These are phyloP conservation scores for Elasticomyces elasticus DNA, from an alignment of 495 filamentous ascomycete genomes.

Conservation along the genomic window DNA sequence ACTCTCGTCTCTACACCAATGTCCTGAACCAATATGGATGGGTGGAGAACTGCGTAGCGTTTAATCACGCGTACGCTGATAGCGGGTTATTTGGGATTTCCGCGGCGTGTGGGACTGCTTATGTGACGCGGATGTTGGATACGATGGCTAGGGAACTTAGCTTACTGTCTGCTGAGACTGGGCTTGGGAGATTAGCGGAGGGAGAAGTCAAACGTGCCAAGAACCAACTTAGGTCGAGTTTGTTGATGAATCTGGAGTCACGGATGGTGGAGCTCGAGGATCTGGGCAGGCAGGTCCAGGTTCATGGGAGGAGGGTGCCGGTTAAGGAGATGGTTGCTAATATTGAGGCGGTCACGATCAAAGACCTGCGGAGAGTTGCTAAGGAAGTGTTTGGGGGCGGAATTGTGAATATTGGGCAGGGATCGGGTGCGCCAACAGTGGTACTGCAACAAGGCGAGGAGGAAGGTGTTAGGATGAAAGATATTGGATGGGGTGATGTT, in stretches of 20 bases:
- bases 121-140: slow-evolving; percentile 72
- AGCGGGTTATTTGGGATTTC: slow-evolving; percentile 90
- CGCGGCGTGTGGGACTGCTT: slow-evolving; percentile 67
- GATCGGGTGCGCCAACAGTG: slow-evolving; percentile 86
- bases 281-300: slow-evolving; percentile 88
- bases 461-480: slow-evolving; percentile 41
- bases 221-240: slow-evolving; percentile 82
- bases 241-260: slow-evolving; percentile 96
- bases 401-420: slow-evolving; percentile 63
- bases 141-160: slow-evolving; percentile 87
- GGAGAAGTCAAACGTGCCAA: slow-evolving; percentile 91
- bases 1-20: slow-evolving; percentile 91
- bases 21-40: slow-evolving; percentile 94
- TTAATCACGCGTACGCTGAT: slow-evolving; percentile 96
- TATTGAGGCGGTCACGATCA: slow-evolving; percentile 71
- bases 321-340: slow-evolving; percentile 85
- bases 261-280: slow-evolving; percentile 99
- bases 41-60: slow-evolving; percentile 89
- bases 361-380: slow-evolving; percentile 81
- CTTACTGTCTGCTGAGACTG: slow-evolving; percentile 61
- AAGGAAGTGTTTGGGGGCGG: slow-evolving; percentile 64
- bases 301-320: slow-evolving; percentile 81
- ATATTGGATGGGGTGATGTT: slow-evolving; percentile 77
- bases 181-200: slow-evolving; percentile 56
- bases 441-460: slow-evolving; percentile 74